Percentiles rank a stretch among this genome's conserved stretches.
Conservation (phyloP, 371 early-diverging fungal genomes). For the Funneliformis caledonium region DNA sequence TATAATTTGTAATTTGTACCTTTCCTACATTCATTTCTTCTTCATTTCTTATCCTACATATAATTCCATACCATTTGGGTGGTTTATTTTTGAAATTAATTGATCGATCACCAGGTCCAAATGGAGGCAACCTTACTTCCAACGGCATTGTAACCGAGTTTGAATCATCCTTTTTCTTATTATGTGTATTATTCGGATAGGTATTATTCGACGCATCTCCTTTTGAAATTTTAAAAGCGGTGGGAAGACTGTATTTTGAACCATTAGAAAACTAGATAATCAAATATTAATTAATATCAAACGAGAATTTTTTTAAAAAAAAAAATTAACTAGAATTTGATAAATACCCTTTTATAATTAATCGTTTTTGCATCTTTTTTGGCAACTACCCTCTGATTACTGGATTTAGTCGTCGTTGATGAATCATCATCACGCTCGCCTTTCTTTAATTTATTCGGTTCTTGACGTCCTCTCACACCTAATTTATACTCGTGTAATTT, state of each 20-base stretch:
- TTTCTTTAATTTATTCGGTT: not conserved
- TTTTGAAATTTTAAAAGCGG: not conserved
- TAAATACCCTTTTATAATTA: not conserved
- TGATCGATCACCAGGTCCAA: not conserved
- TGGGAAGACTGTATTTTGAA: not conserved
- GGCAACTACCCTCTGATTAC: not conserved
- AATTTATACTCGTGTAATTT: not conserved
- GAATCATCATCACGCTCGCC: not conserved
- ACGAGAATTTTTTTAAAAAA: not conserved
- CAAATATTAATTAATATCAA: not conserved
- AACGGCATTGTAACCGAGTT: not conserved
- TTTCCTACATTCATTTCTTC: not conserved
- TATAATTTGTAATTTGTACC: not conserved
- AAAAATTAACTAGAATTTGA: not conserved
- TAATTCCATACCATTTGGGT: not conserved
- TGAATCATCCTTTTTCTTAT: not conserved
- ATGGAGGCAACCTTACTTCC: not conserved
- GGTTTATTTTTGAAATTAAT: not conserved
- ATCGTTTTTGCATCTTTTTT: not conserved
- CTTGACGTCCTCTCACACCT: not conserved
- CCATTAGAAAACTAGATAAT: not conserved
- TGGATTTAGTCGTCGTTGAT: not conserved
- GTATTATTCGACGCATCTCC: not conserved
- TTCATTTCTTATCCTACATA: not conserved
- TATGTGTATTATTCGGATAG: not conserved